Conservation (phyloP, 23 red algal genomes). For the Gracilaria caudata region DNA sequence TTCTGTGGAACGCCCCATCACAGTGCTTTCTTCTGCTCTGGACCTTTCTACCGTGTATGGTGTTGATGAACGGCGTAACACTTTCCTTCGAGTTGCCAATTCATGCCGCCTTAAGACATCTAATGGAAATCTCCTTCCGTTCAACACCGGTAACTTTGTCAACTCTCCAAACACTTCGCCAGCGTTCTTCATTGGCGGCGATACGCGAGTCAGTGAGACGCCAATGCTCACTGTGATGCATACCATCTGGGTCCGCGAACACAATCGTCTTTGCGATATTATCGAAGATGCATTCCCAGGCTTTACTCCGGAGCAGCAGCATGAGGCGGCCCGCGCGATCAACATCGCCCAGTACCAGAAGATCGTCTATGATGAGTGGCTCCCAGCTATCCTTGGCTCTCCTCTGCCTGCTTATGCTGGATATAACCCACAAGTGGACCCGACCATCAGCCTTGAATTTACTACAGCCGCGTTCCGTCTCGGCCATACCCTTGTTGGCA, state of each 20-base stretch:
- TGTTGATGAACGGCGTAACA: conserved; percentile 17
- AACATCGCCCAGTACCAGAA: conserved; percentile 53
- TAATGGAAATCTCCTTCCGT: conserved; percentile 19
- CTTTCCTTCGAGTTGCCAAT: conserved; percentile 24
- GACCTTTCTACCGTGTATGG: conserved; percentile 65
- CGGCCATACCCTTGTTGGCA: conserved; percentile 66
- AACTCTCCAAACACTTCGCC: conserved; percentile 35
- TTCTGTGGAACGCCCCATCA: conserved; percentile 30
- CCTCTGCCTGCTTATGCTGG: conserved; percentile 22
- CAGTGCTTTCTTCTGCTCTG: conserved; percentile 46
- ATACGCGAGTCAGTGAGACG: conserved; percentile 49
- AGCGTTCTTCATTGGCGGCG: conserved; percentile 56
- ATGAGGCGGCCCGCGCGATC: conserved; percentile 28
- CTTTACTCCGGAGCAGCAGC: neutral
- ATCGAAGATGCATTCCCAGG: conserved; percentile 30
- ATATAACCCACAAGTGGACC: conserved; percentile 15
- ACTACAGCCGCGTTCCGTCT: conserved; percentile 61
- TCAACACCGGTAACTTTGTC: conserved; percentile 16
- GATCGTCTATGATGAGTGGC: conserved; percentile 57
- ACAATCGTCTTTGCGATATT: conserved; percentile 50
- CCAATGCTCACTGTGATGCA: conserved; percentile 48
- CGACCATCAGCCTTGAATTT: conserved; percentile 49
- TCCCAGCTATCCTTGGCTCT: conserved; percentile 33
- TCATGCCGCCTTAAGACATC: conserved; percentile 39
- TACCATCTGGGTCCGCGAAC: conserved; percentile 52